phyloP scores from a whole-genome alignment of 495 filamentous ascomycete genomes.

The Xylaria grammica region DNA sequence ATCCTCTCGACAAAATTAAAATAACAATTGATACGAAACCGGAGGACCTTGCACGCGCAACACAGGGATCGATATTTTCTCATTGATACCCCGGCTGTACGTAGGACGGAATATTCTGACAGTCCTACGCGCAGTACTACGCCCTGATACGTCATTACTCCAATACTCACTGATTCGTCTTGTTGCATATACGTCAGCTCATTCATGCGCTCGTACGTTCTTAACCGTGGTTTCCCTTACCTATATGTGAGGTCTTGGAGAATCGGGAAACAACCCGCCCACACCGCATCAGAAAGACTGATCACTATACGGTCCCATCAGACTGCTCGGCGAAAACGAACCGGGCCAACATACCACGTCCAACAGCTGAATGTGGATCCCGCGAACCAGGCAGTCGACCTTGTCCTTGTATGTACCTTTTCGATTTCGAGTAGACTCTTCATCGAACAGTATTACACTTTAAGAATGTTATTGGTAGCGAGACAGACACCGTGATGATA shows the following conservation, averaged over 20 bases:
- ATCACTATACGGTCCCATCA: neutral
- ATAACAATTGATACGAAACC: too few species aligned
- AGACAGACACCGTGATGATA: neutral
- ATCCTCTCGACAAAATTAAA: too few species aligned
- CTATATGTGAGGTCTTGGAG: slow-evolving; percentile 4
- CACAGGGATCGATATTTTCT: neutral
- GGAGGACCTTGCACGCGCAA: neutral
- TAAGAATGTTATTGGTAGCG: too few species aligned
- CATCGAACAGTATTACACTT: too few species aligned
- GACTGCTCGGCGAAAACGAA: neutral
- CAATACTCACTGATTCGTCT: slow-evolving; percentile 7
- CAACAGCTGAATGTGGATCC: too few species aligned
- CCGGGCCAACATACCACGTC: too few species aligned
- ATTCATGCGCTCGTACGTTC: neutral
- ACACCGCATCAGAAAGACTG: neutral
- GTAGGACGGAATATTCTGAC: neutral
- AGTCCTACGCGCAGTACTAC: neutral
- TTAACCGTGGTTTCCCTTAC: neutral
- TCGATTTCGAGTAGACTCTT: too few species aligned
- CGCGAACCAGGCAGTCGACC: too few species aligned
- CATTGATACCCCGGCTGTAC: slow-evolving; percentile 1
- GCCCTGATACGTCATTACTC: neutral
- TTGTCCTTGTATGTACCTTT: too few species aligned
- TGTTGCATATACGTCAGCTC: slow-evolving; percentile 13
- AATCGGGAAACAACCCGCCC: neutral